Evolutionary conservation across 148 eudicot genomes (phyloP).

Genomic region (Nepenthes mirabilis): DNA sequence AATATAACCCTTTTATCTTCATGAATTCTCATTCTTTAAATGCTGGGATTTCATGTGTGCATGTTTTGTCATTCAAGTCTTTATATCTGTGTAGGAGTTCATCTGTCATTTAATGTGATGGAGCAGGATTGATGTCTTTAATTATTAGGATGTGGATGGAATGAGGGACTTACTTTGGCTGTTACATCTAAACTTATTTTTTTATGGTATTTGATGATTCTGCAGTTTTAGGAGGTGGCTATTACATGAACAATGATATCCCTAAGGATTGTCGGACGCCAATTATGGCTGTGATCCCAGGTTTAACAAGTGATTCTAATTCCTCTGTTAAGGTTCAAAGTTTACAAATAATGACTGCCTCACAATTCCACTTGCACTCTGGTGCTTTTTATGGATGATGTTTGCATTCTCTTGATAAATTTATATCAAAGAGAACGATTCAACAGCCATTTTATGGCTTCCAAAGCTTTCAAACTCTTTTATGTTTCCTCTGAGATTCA

Average conservation of each 20-base stretch:
- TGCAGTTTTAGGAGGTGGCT: slow-evolving; percentile 32
- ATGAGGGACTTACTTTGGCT: not conserved
- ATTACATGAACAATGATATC: slow-evolving; percentile 22
- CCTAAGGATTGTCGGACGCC: slow-evolving; percentile 60
- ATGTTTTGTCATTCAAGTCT: not conserved
- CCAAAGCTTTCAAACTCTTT: no score
- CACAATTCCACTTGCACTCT: no score
- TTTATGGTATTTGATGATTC: slow-evolving; percentile 2
- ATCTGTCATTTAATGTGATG: not conserved
- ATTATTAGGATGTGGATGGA: not conserved
- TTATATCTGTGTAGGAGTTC: not conserved
- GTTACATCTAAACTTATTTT: not conserved
- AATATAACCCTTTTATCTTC: not conserved
- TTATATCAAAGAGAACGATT: not conserved
- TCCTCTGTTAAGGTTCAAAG: slow-evolving; percentile 48
- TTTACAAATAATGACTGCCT: not conserved
- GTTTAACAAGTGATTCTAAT: slow-evolving; percentile 85
- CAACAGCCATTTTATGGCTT: not conserved
- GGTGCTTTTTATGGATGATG: not conserved
- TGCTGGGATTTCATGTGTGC: not conserved
- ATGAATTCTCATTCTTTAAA: not conserved
- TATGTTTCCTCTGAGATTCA: no score
- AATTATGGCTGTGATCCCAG: slow-evolving; percentile 71
- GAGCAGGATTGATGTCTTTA: not conserved
- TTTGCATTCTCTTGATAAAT: not conserved